These are phyloP conservation scores for Sclerotinia glacialis DNA, from an alignment of 2,329 filamentous ascomycete species.

Conservation along the genomic window DNA sequence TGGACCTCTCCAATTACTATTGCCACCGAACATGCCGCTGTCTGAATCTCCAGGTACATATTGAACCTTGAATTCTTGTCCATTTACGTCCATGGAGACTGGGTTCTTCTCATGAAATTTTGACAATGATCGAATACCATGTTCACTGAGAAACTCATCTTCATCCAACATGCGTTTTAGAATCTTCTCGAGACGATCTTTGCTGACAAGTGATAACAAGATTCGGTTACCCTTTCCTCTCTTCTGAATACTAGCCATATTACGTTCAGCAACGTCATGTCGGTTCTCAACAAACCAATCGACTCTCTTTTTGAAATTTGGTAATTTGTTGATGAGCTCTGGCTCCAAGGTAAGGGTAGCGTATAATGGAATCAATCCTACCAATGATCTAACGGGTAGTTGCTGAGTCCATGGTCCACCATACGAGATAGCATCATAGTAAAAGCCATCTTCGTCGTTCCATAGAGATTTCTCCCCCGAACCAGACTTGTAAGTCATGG, in stretches of 20 bases:
- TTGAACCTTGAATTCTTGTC: constrained; percentile 79
- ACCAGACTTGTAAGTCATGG: constrained; percentile 80
- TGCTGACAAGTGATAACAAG: constrained; percentile 85
- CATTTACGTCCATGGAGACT: constrained; percentile 93
- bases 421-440: constrained; percentile 97
- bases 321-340: constrained; percentile 86
- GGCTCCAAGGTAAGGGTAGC: constrained; percentile 90
- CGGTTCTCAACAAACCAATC: constrained; percentile 93
- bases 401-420: constrained; percentile 92
- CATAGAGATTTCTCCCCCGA: constrained; percentile 79
- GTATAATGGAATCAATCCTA: constrained; percentile 90
- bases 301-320: constrained; percentile 86
- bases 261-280: constrained; percentile 82
- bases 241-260: constrained; percentile 89
- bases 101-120: constrained; percentile 89
- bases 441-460: constrained; percentile 97
- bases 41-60: constrained; percentile 97
- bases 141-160: constrained; percentile 84
- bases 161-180: constrained; percentile 90
- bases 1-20: constrained; percentile 96
- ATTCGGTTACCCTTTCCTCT: constrained; percentile 88
- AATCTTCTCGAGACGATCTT: constrained; percentile 86
- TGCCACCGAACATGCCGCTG: constrained; percentile 90
- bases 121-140: constrained; percentile 88
- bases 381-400: constrained; percentile 84